Evolutionary conservation across 2,329 filamentous ascomycete genomes (phyloP).

Genomic region (Fragosphaeria purpurea): DNA sequence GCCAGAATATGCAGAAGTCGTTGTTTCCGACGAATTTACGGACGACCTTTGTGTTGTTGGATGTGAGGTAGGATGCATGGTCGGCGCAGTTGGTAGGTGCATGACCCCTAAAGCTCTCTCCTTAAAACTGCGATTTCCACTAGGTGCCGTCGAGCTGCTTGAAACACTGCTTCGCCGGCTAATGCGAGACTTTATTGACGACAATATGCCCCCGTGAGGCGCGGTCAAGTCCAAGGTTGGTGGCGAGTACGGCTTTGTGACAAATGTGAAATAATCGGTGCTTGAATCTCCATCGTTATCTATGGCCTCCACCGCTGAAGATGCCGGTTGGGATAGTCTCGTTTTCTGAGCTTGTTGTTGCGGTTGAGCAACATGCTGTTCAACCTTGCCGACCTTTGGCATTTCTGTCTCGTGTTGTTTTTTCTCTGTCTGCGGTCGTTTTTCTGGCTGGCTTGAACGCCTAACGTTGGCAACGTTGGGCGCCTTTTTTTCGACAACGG

Average conservation of each 20-base stretch:
- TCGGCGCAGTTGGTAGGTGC: not conserved
- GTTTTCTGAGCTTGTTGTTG: not conserved
- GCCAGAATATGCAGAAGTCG: not conserved
- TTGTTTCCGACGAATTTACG: not conserved
- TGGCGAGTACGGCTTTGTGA: not conserved
- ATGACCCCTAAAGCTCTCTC: slow-evolving; percentile 9
- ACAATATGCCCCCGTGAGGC: slow-evolving; percentile 7
- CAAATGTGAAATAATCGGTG: slow-evolving; percentile 6
- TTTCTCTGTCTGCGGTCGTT: too few relatives aligned
- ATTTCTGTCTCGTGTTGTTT: not conserved
- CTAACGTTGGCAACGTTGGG: too few relatives aligned
- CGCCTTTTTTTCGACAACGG: too few relatives aligned
- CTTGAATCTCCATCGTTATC: not conserved
- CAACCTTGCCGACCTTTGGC: not conserved
- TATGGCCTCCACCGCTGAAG: too few relatives aligned
- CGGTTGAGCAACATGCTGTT: not conserved
- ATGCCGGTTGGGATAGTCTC: too few relatives aligned
- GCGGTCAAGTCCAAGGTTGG: slow-evolving; percentile 1
- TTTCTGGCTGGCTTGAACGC: too few relatives aligned
- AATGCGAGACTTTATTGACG: slow-evolving; percentile 12
- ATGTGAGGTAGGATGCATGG: not conserved
- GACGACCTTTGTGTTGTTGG: not conserved
- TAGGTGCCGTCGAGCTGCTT: not conserved
- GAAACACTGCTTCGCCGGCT: slow-evolving; percentile 10
- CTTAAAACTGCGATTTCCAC: slow-evolving; percentile 7